phyloP scores from a whole-genome alignment of 139 green algal genomes.

The Chlorella sp. region DNA sequence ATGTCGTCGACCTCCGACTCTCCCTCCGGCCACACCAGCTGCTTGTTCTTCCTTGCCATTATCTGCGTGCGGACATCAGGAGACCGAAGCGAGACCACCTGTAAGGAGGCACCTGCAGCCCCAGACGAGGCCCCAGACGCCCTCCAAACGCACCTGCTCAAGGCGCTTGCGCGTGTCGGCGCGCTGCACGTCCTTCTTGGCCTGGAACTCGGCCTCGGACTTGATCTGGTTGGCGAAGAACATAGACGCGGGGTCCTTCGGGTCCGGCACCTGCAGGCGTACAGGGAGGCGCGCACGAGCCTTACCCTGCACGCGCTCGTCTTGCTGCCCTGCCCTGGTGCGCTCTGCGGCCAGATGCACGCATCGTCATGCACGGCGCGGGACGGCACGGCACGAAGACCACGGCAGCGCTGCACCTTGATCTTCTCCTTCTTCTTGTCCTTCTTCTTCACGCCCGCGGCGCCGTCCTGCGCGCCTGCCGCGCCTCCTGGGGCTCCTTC shows the following conservation, averaged over 20 bases:
- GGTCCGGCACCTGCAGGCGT: not conserved
- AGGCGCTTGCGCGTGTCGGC: slow-evolving; percentile 19
- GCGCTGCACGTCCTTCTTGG: slow-evolving; percentile 24
- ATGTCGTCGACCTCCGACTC: slow-evolving; percentile 34
- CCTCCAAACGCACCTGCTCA: slow-evolving; percentile 4
- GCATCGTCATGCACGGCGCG: too few species aligned
- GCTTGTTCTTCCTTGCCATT: slow-evolving; percentile 30
- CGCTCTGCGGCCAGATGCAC: too few species aligned
- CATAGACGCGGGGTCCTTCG: slow-evolving; percentile 12
- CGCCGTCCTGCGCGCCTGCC: not conserved
- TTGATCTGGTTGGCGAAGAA: slow-evolving; percentile 38
- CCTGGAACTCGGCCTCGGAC: slow-evolving; percentile 38
- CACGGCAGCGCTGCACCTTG: not conserved
- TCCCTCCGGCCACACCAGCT: slow-evolving; percentile 14
- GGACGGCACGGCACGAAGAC: too few species aligned
- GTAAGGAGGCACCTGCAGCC: too few species aligned
- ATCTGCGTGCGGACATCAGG: slow-evolving; percentile 16
- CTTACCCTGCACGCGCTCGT: too few species aligned
- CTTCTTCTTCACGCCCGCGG: not conserved
- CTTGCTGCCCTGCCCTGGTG: too few species aligned
- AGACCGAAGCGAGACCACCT: too few species aligned
- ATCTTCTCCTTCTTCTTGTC: not conserved
- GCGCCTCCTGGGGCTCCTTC: not conserved
- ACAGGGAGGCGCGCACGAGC: too few species aligned
- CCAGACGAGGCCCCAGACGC: too few species aligned